Base-by-base conservation (phyloP, 2,329 filamentous ascomycete species). In the Rhynchosporium agropyri region DNA sequence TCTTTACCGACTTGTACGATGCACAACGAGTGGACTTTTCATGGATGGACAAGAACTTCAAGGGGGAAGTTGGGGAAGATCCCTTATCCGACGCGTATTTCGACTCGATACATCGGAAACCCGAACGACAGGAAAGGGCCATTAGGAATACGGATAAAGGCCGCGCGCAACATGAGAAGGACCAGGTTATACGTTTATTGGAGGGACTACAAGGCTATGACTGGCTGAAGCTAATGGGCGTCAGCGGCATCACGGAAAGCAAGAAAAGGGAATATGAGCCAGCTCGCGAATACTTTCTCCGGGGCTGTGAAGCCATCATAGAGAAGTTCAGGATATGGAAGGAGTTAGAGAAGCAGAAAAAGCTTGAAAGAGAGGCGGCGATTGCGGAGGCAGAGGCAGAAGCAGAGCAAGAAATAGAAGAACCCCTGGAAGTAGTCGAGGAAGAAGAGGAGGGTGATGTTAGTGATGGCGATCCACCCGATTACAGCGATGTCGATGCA, bases 161-260 rank as follows among this genome's bases (percentile, higher is more conserved):
- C 12, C 81, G 85, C 9, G 86, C 86, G 15, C 85, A 88, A 68
- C 86, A 89, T 78, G 86, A 89, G 69, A 85, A 83, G 68, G 85
- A 88, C 64, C 85, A 87, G 69, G 83, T 89, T 46, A 82, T 85
- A 60, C 81, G 85, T 40, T 76, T 89, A 15, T 81, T 97, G 6
- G 92, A 95, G 60, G 92, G 92, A 20, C 82, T 99, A 0, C 89
- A 92, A 74, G 91, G 94, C 2, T 91, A 90, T 63, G 95, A 98
- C 76, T 99, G 95, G 95, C 81, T 97, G 62, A 88, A 90, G 65
- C 85, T 93, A 3, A 92, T 99, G 87, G 95, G 94, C 31, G 89
- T 98, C 40, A 94, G 87, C 67, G 91, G 85, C 26, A 79, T 72
- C 43, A 96, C 92, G 0, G 93, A 97, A 72, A 87, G 86, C 28